phyloP scores from a whole-genome alignment of 768 basidiomycete species.

The Sporobolomyces phaffii region DNA sequence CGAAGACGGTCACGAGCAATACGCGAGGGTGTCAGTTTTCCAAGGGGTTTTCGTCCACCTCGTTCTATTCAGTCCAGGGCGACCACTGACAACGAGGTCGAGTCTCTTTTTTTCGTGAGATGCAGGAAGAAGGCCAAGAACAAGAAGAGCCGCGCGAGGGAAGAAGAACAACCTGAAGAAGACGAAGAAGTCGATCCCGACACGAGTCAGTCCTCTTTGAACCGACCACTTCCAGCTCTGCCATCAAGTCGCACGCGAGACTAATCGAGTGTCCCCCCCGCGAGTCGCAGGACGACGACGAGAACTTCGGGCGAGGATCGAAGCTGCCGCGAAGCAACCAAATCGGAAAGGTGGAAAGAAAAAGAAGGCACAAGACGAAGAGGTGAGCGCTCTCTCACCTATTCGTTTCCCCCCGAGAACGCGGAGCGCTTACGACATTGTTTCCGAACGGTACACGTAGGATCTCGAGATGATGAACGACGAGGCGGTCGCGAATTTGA shows the following conservation, averaged over 20 bases:
- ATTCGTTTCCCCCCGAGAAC: no score
- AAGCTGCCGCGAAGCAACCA: constrained; percentile 77
- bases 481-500: constrained; percentile 80
- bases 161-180: constrained; percentile 26
- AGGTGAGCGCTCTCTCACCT: constrained; percentile 7
- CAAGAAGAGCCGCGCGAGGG: constrained; percentile 35
- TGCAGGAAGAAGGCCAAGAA: constrained; percentile 43
- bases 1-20: constrained; percentile 40
- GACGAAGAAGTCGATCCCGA: constrained; percentile 54
- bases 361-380: constrained; percentile 38
- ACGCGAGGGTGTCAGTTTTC: background rate
- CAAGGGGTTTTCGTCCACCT: no score
- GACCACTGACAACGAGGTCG: no score
- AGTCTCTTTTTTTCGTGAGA: constrained; percentile 43
- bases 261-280: no score
- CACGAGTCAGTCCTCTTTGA: constrained; percentile 55
- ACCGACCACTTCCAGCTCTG: no score
- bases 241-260: no score
- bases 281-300: constrained; percentile 74
- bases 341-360: constrained; percentile 49
- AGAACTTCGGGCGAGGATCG: constrained; percentile 73
- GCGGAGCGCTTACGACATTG: background rate
- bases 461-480: constrained; percentile 76
- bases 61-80: no score
- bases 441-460: constrained; percentile 27